Evolutionary conservation across 139 green algal genomes (phyloP).

Genomic region (Tetraselmis striata): DNA sequence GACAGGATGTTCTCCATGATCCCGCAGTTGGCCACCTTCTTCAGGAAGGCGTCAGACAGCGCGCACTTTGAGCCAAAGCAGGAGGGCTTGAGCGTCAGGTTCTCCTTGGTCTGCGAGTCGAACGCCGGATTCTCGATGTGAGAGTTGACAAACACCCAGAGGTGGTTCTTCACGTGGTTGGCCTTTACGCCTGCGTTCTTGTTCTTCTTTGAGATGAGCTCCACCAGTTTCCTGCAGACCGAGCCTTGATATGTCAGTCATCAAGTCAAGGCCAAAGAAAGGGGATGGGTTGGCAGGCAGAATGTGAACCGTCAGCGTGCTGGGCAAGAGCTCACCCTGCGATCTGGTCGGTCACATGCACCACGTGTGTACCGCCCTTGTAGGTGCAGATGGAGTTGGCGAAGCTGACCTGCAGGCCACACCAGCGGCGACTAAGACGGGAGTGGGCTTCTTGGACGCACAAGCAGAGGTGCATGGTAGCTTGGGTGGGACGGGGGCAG

Average conservation of each 20-base stretch:
- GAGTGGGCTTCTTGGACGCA: neutral
- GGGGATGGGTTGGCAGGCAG: neutral
- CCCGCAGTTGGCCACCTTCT: constrained; percentile 75
- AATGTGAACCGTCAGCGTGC: neutral
- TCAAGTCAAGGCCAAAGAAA: neutral
- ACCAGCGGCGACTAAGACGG: too few species aligned
- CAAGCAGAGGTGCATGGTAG: neutral
- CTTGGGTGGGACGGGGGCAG: neutral
- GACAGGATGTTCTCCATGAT: constrained; percentile 83
- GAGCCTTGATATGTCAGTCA: neutral
- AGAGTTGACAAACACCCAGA: constrained; percentile 97
- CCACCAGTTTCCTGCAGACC: constrained; percentile 51
- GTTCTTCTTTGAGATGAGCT: constrained; percentile 93
- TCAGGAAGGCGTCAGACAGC: constrained; percentile 77
- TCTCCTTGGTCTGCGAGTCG: constrained; percentile 99
- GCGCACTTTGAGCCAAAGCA: constrained; percentile 94
- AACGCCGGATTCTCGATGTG: constrained; percentile 97
- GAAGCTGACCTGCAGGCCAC: constrained; percentile 87
- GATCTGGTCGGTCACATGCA: constrained; percentile 85
- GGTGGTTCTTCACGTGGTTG: constrained; percentile 96
- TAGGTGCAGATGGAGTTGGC: constrained; percentile 95
- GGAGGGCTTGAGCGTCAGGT: constrained; percentile 73
- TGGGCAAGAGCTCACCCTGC: constrained; percentile 43
- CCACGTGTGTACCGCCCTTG: constrained; percentile 96
- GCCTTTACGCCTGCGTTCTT: constrained; percentile 86